Conservation (phyloP, 495 filamentous ascomycete genomes). For the Ascobolus immersus region DNA sequence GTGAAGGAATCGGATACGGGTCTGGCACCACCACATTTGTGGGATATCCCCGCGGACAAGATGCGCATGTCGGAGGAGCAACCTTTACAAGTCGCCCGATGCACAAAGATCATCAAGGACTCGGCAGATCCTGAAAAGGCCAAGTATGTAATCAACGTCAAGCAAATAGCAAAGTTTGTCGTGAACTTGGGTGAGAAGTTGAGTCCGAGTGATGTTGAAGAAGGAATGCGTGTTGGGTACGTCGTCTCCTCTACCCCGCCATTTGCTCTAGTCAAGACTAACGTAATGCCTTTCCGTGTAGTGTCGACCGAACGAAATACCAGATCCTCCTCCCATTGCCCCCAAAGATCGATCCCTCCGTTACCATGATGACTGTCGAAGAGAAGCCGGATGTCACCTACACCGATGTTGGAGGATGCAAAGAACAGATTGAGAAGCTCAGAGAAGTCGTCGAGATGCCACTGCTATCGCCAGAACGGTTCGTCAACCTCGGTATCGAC, state of each 20-base stretch:
- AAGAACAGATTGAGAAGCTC: constrained; percentile 97
- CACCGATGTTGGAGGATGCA: constrained; percentile 94
- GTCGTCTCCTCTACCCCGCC: constrained; percentile 9
- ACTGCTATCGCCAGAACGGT: constrained; percentile 80
- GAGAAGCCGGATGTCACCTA: constrained; percentile 99
- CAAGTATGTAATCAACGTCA: constrained; percentile 99
- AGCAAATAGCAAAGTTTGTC: constrained; percentile 98
- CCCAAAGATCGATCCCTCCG: constrained; percentile 94
- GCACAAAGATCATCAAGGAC: constrained; percentile 96
- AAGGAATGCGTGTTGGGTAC: constrained; percentile 89
- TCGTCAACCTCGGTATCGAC: constrained; percentile 92
- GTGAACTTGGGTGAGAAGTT: constrained; percentile 94
- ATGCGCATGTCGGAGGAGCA: constrained; percentile 98
- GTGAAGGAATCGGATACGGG: constrained; percentile 93
- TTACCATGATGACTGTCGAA: constrained; percentile 99
- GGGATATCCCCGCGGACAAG: constrained; percentile 92
- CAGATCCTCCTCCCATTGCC: constrained; percentile 94
- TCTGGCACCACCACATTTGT: constrained; percentile 89
- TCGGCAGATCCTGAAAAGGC: constrained; percentile 93
- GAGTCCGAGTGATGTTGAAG: constrained; percentile 94
- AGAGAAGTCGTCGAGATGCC: constrained; percentile 98
- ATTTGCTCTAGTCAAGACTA: constrained; percentile 1
- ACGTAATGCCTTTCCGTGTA: constrained; percentile 12
- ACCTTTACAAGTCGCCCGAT: constrained; percentile 86
- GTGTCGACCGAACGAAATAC: constrained; percentile 95